A percentile compares a stretch with the other conserved stretches of the same genome.
phyloP scores from a whole-genome alignment of 2,329 filamentous ascomycete species.

The Pseudogymnoascus sp. region DNA sequence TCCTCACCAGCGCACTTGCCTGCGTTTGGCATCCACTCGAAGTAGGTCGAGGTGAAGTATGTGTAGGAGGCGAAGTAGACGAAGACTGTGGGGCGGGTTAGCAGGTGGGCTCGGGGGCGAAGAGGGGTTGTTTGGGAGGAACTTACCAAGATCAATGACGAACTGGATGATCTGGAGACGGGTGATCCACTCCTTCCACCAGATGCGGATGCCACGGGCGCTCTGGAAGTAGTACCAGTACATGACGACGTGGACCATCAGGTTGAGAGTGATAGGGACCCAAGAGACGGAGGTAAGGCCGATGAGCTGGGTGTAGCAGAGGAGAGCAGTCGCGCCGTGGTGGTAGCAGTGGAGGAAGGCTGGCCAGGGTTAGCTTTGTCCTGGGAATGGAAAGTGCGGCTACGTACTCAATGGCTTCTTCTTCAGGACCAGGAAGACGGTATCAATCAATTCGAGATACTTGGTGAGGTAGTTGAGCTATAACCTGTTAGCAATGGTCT shows the following conservation, averaged over 20 bases:
- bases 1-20: slow-evolving; percentile 92
- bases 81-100: slow-evolving; percentile 58
- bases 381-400: neutral
- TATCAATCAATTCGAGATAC: slow-evolving; percentile 92
- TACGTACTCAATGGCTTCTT: slow-evolving; percentile 87
- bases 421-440: slow-evolving; percentile 95
- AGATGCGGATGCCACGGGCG: slow-evolving; percentile 87
- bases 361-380: slow-evolving; percentile 23
- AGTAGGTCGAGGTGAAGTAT: slow-evolving; percentile 92
- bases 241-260: slow-evolving; percentile 95
- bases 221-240: slow-evolving; percentile 99
- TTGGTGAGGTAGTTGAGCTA: slow-evolving; percentile 98
- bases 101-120: slow-evolving; percentile 10
- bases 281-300: slow-evolving; percentile 89
- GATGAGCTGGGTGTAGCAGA: slow-evolving; percentile 96
- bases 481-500: slow-evolving; percentile 30
- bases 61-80: slow-evolving; percentile 99
- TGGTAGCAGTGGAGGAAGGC: slow-evolving; percentile 99
- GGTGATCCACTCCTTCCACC: slow-evolving; percentile 99
- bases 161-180: slow-evolving; percentile 96
- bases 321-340: slow-evolving; percentile 90
- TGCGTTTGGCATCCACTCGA: slow-evolving; percentile 70
- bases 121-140: neutral
- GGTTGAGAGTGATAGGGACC: slow-evolving; percentile 88
- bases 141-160: slow-evolving; percentile 86